These are phyloP conservation scores for Aspergillus heteromorphus DNA, from an alignment of 495 filamentous ascomycete genomes.

Conservation along the genomic window DNA sequence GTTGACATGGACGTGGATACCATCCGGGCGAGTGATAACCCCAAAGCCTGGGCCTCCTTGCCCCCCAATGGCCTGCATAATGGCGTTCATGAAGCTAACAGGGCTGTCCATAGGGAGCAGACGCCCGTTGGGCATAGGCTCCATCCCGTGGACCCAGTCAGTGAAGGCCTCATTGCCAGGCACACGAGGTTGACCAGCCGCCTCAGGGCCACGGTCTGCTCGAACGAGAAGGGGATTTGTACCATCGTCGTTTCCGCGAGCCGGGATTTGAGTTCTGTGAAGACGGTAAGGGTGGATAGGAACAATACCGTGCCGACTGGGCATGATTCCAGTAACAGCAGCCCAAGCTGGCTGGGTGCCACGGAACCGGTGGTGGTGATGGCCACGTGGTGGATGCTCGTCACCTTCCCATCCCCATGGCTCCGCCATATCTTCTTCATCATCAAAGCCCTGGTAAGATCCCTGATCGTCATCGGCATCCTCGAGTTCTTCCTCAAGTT, in stretches of 20 bases:
- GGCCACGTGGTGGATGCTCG: constrained; percentile 38
- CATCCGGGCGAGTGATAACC: constrained; percentile 52
- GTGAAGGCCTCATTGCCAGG: constrained; percentile 32
- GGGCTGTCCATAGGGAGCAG: constrained; percentile 55
- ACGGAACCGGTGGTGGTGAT: constrained; percentile 45
- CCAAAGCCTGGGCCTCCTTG: constrained; percentile 46
- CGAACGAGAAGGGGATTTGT: constrained; percentile 68
- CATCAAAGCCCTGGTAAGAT: constrained; percentile 42
- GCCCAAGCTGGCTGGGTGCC: constrained; percentile 36
- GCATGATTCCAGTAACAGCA: constrained; percentile 42
- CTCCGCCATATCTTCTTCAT: constrained; percentile 49
- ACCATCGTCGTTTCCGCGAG: constrained; percentile 65
- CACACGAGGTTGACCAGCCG: constrained; percentile 26
- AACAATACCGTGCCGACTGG: constrained; percentile 37
- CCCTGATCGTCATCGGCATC: constrained; percentile 44
- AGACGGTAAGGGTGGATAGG: constrained; percentile 50
- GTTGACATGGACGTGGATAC: constrained; percentile 53
- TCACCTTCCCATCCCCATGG: constrained; percentile 55
- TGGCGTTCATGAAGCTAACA: constrained; percentile 56
- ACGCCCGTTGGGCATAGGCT: constrained; percentile 39
- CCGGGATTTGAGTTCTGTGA: constrained; percentile 43
- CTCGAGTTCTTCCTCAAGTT: constrained; percentile 45
- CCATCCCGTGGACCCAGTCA: constrained; percentile 55
- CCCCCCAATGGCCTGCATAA: constrained; percentile 53
- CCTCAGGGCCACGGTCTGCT: constrained; percentile 33